Evolutionary conservation across 371 early-diverging fungal species (phyloP).

Genomic region (Mortierella sp.): DNA sequence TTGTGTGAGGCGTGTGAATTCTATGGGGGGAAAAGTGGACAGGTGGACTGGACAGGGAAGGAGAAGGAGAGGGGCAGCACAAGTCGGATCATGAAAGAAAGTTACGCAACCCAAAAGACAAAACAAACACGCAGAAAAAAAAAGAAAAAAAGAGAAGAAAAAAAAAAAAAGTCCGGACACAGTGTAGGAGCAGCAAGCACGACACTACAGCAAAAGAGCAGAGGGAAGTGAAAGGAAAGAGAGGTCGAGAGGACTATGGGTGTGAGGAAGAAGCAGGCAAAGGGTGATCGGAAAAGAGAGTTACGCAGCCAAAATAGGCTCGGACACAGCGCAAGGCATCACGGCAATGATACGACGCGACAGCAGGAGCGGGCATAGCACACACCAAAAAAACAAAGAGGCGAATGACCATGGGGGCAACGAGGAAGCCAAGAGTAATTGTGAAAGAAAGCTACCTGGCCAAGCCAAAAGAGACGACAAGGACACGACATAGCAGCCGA

Average conservation of each 20-base stretch:
- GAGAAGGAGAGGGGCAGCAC: background rate
- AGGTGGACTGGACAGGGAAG: background rate
- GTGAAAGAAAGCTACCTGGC: background rate
- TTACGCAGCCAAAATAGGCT: too few relatives aligned
- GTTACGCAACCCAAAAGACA: background rate
- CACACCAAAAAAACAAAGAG: background rate
- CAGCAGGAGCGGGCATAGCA: background rate
- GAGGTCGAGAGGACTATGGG: background rate
- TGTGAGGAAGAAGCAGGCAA: background rate
- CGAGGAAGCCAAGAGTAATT: background rate
- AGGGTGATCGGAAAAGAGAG: too few relatives aligned
- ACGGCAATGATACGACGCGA: background rate
- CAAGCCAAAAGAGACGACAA: background rate
- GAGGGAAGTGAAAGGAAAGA: background rate
- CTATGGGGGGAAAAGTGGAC: background rate
- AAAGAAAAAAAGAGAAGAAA: too few relatives aligned
- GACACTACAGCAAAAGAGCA: background rate
- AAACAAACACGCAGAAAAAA: background rate
- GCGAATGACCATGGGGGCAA: background rate
- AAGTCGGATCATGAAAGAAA: constrained; percentile 13
- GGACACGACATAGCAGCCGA: too few relatives aligned
- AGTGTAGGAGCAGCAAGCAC: background rate
- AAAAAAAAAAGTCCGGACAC: background rate
- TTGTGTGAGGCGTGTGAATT: constrained; percentile 29
- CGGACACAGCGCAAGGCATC: too few relatives aligned